Conservation (phyloP, 768 basidiomycete species). For the Suillus clintonianus region DNA sequence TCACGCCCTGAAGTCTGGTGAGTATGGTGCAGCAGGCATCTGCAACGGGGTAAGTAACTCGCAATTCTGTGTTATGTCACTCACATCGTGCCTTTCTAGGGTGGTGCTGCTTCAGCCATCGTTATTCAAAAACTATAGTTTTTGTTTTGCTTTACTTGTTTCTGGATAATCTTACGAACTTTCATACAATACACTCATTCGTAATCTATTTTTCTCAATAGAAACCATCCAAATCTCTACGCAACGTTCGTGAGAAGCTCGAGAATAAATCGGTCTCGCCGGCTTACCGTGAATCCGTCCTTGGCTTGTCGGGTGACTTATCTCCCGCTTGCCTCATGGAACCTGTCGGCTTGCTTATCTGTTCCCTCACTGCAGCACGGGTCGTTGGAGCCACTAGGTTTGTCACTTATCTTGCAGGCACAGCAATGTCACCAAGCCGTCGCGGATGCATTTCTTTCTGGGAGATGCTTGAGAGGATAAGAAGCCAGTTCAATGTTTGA, state of each 20-base stretch:
- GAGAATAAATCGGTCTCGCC: background rate
- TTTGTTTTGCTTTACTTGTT: conserved; percentile 8
- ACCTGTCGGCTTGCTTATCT: conserved; percentile 21
- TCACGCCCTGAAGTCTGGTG: conserved; percentile 86
- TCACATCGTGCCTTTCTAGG: conserved; percentile 45
- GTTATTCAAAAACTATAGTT: conserved; percentile 83
- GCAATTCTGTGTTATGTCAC: conserved; percentile 10
- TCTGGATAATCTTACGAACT: conserved; percentile 15
- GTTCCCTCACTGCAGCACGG: background rate
- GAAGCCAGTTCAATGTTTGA: background rate
- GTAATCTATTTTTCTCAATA: conserved; percentile 7
- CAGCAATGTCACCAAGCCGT: background rate
- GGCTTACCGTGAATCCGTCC: background rate
- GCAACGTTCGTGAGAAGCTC: conserved; percentile 12
- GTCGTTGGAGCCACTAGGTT: background rate
- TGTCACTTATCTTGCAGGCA: conserved; percentile 12
- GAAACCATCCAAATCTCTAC: conserved; percentile 6
- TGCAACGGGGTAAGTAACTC: conserved; percentile 85
- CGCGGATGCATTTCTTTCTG: conserved; percentile 8
- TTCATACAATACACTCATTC: conserved; percentile 16
- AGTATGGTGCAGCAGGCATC: conserved; percentile 95
- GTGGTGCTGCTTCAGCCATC: conserved; percentile 90
- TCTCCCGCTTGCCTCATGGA: conserved; percentile 7
- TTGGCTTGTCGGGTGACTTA: background rate
- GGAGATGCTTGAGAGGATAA: conserved; percentile 13